Conservation (phyloP, 495 filamentous ascomycete genomes). For the Friedmanniomyces simplex region DNA sequence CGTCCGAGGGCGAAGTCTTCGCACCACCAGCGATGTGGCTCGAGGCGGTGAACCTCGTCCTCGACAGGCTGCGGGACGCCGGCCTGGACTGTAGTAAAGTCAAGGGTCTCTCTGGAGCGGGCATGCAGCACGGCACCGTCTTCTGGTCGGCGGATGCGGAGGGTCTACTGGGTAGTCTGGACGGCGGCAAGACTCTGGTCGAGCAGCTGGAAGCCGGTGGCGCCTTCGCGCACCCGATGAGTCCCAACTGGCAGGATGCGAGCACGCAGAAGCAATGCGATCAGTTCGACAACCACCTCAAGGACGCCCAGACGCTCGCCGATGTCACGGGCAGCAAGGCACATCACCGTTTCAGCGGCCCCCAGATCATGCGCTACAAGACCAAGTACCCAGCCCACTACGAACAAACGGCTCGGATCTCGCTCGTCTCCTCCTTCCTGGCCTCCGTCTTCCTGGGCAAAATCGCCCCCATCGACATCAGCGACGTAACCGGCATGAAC, state of each 20-base stretch:
- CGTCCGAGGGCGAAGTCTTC: slow-evolving; percentile 73
- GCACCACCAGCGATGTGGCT: slow-evolving; percentile 92
- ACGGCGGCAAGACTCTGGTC: slow-evolving; percentile 33
- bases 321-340: slow-evolving; percentile 78
- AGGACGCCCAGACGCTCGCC: slow-evolving; percentile 56
- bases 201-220: slow-evolving; percentile 32
- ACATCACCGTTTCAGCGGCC: slow-evolving; percentile 96
- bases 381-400: slow-evolving; percentile 72
- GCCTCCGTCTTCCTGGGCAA: slow-evolving; percentile 81
- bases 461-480: slow-evolving; percentile 83
- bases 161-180: slow-evolving; percentile 47
- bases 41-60: slow-evolving; percentile 77
- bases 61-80: slow-evolving; percentile 57
- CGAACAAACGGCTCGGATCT: slow-evolving; percentile 68
- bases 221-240: slow-evolving; percentile 77
- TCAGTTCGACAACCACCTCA: slow-evolving; percentile 64
- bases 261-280: slow-evolving; percentile 90
- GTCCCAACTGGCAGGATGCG: slow-evolving; percentile 95
- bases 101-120: slow-evolving; percentile 76
- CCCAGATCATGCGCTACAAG: slow-evolving; percentile 84
- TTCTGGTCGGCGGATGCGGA: slow-evolving; percentile 77
- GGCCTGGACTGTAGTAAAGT: slow-evolving; percentile 70
- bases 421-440: slow-evolving; percentile 88
- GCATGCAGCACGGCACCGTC: slow-evolving; percentile 94
- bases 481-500: slow-evolving; percentile 94